Base-by-base conservation (phyloP, 2,329 filamentous ascomycete species). In the Coniosporium tulheliwenetii region DNA sequence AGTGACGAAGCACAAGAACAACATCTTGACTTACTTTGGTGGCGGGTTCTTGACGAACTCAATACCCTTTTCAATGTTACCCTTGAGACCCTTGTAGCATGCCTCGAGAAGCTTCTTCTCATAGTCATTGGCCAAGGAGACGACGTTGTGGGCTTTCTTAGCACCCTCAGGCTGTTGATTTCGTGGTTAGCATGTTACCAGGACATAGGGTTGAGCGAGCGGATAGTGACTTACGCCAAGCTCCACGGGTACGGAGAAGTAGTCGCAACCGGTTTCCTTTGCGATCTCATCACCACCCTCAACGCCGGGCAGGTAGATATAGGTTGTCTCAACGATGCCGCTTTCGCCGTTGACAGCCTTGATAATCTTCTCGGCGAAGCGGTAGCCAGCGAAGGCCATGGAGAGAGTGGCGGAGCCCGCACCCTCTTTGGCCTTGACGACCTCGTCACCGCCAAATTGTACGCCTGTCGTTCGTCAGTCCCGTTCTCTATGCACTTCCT, bases 391-490 rank as follows among this genome's bases (percentile, higher is more conserved):
- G 61, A 86, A 93, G 45, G 86, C 86, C 86, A 94, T 94, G 54
- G 85, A 93, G 41, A 94, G 74, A 44, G 86, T 94, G 50, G 86
- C 86, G 45, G 85, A 93, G 49, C 86, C 86, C 58, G 79, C 79
- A 56, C 86, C 86, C 50, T 91, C 83, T 77, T 94, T 94, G 60
- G 86, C 86, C 73, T 89, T 79, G 62, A 94, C 86, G 48, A 94
- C 86, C 70, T 94, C 86, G 53, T 98, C 91, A 71, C 91, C 91
- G 61, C 91, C 91, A 53, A 95, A 96, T 66, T 98, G 91, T 43
- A 96, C 84, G 52, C 75, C 73, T 77, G 48, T 32, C 34, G 30
- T 39, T 12, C 29, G 30, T 39, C 30, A 39, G 37, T 26, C 2
- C 13, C 12, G 8, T n/a, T 31, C 7, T 26, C 15, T 5, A 39